Evolutionary conservation across 352 stramenopile species (phyloP).

Genomic region (Aphanomyces stellatus): DNA sequence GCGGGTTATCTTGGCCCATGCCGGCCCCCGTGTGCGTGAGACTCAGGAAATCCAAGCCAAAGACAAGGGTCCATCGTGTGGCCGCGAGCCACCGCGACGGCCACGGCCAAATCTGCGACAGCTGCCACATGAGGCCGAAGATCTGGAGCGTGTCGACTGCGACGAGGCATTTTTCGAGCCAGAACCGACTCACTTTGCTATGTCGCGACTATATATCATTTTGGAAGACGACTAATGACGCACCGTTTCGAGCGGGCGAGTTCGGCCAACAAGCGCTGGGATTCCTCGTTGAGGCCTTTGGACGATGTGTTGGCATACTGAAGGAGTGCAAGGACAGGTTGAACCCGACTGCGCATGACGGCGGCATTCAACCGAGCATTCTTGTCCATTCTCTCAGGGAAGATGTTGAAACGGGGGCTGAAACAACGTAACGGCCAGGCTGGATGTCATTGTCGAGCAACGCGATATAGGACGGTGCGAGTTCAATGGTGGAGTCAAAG

Average conservation of each 20-base stretch:
- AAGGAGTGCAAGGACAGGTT: not conserved
- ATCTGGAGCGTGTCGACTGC: constrained; percentile 43
- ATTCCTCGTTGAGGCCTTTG: not conserved
- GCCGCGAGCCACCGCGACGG: constrained; percentile 39
- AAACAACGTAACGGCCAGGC: no score
- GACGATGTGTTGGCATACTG: not conserved
- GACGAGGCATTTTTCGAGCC: constrained; percentile 46
- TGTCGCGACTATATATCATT: no score
- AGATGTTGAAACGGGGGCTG: no score
- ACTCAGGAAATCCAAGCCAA: constrained; percentile 45
- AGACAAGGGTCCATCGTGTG: constrained; percentile 44
- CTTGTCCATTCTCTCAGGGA: no score
- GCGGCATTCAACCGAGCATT: no score
- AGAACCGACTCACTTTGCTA: constrained; percentile 35
- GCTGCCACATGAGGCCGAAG: constrained; percentile 63
- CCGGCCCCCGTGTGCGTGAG: constrained; percentile 18
- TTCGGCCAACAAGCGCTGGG: not conserved
- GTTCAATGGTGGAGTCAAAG: no score
- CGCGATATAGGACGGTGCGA: no score
- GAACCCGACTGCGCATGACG: not conserved
- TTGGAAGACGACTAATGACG: no score
- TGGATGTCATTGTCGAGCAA: no score
- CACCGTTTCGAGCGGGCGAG: not conserved
- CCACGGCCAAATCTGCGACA: constrained; percentile 72
- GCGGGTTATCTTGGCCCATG: not conserved